phyloP scores from a whole-genome alignment of 2,329 filamentous ascomycete genomes.

The Celoporthe dispersa region DNA sequence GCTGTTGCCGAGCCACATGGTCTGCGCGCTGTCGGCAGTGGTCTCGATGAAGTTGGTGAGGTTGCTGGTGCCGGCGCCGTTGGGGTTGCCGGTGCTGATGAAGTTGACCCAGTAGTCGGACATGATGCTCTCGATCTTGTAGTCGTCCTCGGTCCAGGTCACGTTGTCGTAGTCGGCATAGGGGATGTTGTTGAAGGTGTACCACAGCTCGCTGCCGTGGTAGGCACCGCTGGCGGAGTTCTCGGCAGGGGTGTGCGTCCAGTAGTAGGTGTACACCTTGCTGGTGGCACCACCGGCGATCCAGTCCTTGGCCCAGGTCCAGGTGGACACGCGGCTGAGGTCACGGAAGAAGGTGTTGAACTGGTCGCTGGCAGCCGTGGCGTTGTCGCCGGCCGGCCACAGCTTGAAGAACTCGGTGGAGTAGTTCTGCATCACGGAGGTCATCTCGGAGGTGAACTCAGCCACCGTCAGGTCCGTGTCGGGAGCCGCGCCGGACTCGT shows the following conservation, averaged over 20 bases:
- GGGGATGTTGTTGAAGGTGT: no score
- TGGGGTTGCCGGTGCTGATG: conserved; percentile 17
- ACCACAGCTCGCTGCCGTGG: conserved; percentile 31
- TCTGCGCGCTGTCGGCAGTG: no score
- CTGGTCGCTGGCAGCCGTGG: conserved; percentile 2
- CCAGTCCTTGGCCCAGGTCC: not conserved
- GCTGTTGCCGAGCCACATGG: no score
- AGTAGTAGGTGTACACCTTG: conserved; percentile 38
- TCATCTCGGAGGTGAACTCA: not conserved
- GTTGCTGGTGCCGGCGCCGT: conserved; percentile 7
- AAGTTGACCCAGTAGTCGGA: conserved; percentile 20
- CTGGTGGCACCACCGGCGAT: not conserved
- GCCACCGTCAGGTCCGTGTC: not conserved
- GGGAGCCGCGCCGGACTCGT: not conserved
- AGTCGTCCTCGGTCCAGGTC: conserved; percentile 37
- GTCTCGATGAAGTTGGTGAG: conserved; percentile 9
- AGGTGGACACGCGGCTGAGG: conserved; percentile 25
- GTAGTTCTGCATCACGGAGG: not conserved
- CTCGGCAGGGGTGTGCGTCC: conserved; percentile 36
- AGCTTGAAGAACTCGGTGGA: not conserved
- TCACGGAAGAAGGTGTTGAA: conserved; percentile 36
- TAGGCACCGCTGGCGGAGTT: conserved; percentile 35
- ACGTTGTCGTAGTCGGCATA: conserved; percentile 12
- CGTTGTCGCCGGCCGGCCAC: not conserved
- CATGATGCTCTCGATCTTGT: conserved; percentile 29